Evolutionary conservation across 2,329 filamentous ascomycete species (phyloP), one percentile per base, ranked within the genome.

Genomic region (Pseudocercospora fijiensis): DNA sequence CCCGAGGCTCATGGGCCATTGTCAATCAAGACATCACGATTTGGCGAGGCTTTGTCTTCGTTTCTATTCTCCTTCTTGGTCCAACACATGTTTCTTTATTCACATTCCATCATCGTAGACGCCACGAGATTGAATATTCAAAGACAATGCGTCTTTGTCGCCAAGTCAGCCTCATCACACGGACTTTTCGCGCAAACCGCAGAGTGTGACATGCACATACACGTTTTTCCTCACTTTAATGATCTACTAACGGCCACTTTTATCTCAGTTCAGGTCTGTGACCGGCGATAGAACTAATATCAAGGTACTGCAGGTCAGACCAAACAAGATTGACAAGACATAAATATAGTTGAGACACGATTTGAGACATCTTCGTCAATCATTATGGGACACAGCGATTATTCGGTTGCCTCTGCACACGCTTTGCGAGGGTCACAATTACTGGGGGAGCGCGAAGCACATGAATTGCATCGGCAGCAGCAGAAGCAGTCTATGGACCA

Each of bases 261-360:
- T 22, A 20, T 43, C 8, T 30, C 18, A 57, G 41, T 63, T 41
- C 11, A 61, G 63, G 65, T 69, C 67, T 67, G 67, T 60, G 65
- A 69, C 62, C 61, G 49, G 53, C 52, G 52, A 60, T 56, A 57
- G 56, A 62, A 49, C 37, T 51, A n/a, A 24, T 57, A 45, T 53
- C 43, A 24, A 45, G 55, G 45, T 24, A 61, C 64, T 68, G 66
- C 66, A 62, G 67, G 67, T 60, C 67, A 69, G 63, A 63, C 30
- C 60, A 52, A 45, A 61, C 33, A 58, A 30, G 55, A 26, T 58
- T 53, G 55, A 27, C 28, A 57, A 56, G 62, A 60, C 61, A 51
- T 26, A 62, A 43, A 24, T 47, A 56, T 22, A 61, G n/a, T 18
- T 49, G 18, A 61, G 41, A 59, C 60, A 61, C 45, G 24, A 58